A percentile compares a stretch with the other conserved stretches of the same genome.
Evolutionary conservation across 208 protist species (phyloP).

Genomic region (Endotrypanum monterogeii): DNA sequence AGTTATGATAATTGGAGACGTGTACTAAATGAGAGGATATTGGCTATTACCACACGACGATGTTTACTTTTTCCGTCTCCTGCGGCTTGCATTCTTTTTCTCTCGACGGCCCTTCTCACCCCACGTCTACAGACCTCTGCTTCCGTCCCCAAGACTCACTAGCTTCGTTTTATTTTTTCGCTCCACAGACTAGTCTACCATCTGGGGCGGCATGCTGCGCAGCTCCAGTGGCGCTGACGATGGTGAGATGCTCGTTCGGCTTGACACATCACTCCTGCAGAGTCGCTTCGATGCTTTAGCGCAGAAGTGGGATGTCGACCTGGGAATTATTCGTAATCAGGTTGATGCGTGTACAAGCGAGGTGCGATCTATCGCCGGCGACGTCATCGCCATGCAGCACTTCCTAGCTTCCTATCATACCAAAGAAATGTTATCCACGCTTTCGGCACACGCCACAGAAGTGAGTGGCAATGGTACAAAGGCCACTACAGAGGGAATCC

Average conservation of each 20-base stretch:
- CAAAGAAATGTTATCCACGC: slow-evolving; percentile 22
- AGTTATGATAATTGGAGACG: no score
- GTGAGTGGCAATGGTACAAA: neutral
- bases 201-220: neutral
- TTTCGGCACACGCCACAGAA: slow-evolving; percentile 13
- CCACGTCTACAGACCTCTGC: neutral
- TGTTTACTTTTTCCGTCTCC: neutral
- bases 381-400: slow-evolving; percentile 28
- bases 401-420: slow-evolving; percentile 31
- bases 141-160: neutral
- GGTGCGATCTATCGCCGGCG: slow-evolving; percentile 16
- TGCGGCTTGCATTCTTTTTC: neutral
- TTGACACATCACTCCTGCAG: slow-evolving; percentile 41
- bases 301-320: slow-evolving; percentile 25
- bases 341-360: slow-evolving; percentile 13
- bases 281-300: slow-evolving; percentile 39
- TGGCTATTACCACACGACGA: no score
- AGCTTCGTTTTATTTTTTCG: slow-evolving; percentile 8
- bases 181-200: neutral
- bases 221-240: neutral
- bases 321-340: slow-evolving; percentile 17
- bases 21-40: no score
- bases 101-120: neutral
- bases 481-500: neutral
- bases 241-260: slow-evolving; percentile 14